These are phyloP conservation scores for Meira miltonrushii DNA, from an alignment of 1,284 basidiomycete genomes.

Conservation along the genomic window DNA sequence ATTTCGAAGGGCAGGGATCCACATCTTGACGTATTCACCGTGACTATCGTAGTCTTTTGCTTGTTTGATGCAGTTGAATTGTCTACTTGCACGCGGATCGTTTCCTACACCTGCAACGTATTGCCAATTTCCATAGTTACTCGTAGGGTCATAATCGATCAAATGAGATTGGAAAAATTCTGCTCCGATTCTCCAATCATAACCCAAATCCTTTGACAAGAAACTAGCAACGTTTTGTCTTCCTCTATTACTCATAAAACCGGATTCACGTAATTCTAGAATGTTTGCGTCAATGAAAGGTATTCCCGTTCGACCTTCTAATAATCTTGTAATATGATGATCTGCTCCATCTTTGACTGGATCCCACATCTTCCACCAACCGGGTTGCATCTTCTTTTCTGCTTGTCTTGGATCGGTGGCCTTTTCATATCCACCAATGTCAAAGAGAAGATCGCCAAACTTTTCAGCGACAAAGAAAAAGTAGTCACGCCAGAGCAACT, in stretches of 20 bases:
- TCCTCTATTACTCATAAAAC: constrained; percentile 54
- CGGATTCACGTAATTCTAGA: constrained; percentile 57
- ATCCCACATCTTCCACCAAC: constrained; percentile 44
- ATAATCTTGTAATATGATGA: constrained; percentile 54
- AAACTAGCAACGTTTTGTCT: constrained; percentile 61
- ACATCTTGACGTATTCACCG: constrained; percentile 57
- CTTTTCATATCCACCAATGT: constrained; percentile 55
- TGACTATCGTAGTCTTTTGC: constrained; percentile 58
- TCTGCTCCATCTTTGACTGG: constrained; percentile 26
- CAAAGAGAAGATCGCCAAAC: constrained; percentile 54
- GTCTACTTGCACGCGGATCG: constrained; percentile 58
- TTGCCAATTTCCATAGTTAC: constrained; percentile 48
- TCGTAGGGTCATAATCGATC: constrained; percentile 44
- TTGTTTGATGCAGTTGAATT: constrained; percentile 62
- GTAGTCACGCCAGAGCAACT: constrained; percentile 60
- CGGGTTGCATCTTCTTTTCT: constrained; percentile 50
- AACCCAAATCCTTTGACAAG: constrained; percentile 56
- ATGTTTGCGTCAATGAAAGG: constrained; percentile 61
- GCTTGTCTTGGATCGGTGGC: constrained; percentile 55
- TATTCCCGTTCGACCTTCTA: constrained; percentile 58
- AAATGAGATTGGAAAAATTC: constrained; percentile 58
- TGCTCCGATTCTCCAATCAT: constrained; percentile 60
- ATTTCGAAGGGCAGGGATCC: constrained; percentile 56
- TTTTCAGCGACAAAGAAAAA: constrained; percentile 57
- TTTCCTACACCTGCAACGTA: constrained; percentile 59